Percentiles rank a stretch among this genome's conserved stretches.
phyloP scores from a whole-genome alignment of 2,329 filamentous ascomycete species.

The Penicillium sumatraense region DNA sequence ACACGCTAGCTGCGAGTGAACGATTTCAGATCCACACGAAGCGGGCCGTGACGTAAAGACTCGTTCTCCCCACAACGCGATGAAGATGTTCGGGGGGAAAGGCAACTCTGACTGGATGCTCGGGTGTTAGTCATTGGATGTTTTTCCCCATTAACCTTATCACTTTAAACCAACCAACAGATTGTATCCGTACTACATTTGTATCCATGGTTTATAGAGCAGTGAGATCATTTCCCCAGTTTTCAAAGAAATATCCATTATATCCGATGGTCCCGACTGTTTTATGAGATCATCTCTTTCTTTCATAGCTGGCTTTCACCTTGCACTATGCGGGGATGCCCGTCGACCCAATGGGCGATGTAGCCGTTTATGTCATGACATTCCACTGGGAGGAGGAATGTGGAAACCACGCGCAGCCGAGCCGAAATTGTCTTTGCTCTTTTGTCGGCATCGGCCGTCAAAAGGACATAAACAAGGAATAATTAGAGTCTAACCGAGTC shows the following conservation, averaged over 20 bases:
- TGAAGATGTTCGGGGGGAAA: neutral
- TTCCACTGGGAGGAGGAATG: neutral
- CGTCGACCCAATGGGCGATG: neutral
- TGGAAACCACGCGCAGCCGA: neutral
- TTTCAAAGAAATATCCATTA: neutral
- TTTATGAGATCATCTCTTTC: conserved; percentile 16
- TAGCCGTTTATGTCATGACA: conserved; percentile 11
- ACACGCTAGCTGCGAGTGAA: neutral
- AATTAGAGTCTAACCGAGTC: too few relatives aligned
- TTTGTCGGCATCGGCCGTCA: neutral
- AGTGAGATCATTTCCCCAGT: conserved; percentile 16
- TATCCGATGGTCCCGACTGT: conserved; percentile 14
- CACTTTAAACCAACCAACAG: neutral
- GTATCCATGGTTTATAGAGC: conserved; percentile 15
- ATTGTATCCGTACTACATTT: neutral
- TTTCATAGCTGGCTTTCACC: neutral
- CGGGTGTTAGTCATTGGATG: conserved; percentile 16
- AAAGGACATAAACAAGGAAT: neutral
- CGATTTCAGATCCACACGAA: neutral
- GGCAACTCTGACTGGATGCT: neutral
- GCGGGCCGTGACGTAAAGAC: conserved; percentile 24
- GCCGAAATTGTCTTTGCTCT: neutral
- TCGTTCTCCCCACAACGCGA: neutral
- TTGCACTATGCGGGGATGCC: neutral
- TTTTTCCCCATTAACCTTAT: neutral